These are phyloP conservation scores for Elaeis guineensis DNA, from an alignment of 176 grass and related monocot species.

Conservation along the genomic window DNA sequence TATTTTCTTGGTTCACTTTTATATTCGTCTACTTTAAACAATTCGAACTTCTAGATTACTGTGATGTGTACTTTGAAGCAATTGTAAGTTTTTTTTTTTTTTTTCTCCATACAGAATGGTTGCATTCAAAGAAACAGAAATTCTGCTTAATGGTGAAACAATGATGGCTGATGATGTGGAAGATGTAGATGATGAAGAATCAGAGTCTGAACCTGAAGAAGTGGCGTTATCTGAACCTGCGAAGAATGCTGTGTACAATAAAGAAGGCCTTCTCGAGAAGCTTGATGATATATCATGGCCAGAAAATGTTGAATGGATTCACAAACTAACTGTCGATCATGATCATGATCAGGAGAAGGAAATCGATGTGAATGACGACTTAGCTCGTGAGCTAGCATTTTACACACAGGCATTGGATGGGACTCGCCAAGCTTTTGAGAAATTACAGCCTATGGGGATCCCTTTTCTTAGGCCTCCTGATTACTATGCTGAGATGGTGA, in stretches of 20 bases:
- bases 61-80: too few species aligned
- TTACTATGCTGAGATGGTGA: conserved; percentile 97
- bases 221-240: conserved; percentile 35
- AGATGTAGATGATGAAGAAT: conserved; percentile 27
- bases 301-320: conserved; percentile 62
- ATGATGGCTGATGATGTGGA: conserved; percentile 19
- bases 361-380: conserved; percentile 82
- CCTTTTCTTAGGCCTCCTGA: conserved; percentile 75
- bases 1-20: too few species aligned
- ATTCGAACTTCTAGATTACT: too few species aligned
- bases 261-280: conserved; percentile 60
- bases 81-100: too few species aligned
- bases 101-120: too few species aligned
- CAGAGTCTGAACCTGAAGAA: conserved; percentile 39
- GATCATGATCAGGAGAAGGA: conserved; percentile 49
- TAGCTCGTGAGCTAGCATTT: conserved; percentile 70
- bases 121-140: not conserved
- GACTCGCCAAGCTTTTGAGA: conserved; percentile 55
- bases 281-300: conserved; percentile 81
- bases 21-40: too few species aligned
- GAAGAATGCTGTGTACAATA: conserved; percentile 72
- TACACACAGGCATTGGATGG: conserved; percentile 87
- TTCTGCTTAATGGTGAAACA: conserved; percentile 3
- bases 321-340: conserved; percentile 67
- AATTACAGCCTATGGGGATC: conserved; percentile 49